These are phyloP conservation scores for Aureoboletus auriporus DNA, from an alignment of 768 basidiomycete genomes.

Conservation along the genomic window DNA sequence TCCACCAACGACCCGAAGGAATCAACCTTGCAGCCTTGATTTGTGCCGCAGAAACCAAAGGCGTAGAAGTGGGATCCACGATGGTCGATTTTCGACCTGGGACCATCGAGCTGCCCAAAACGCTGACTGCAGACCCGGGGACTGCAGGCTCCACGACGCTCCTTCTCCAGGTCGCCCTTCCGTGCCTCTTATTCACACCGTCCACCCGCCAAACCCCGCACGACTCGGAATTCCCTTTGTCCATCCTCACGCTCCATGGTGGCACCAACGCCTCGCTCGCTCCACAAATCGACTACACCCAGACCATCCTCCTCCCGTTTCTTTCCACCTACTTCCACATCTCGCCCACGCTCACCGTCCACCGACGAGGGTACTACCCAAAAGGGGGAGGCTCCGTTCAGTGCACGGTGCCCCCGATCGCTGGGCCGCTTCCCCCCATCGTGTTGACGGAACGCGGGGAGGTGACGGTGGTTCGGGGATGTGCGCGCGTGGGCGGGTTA, in stretches of 20 bases:
- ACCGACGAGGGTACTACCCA: constrained; percentile 66
- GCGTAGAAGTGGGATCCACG: constrained; percentile 51
- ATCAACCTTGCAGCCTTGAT: constrained; percentile 63
- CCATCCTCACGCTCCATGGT: constrained; percentile 55
- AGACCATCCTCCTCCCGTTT: constrained; percentile 67
- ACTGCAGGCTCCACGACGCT: constrained; percentile 74
- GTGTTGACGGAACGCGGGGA: constrained; percentile 54
- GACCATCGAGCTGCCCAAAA: constrained; percentile 35
- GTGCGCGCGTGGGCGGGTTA: constrained; percentile 65
- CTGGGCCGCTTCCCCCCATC: constrained; percentile 41
- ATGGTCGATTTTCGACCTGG: constrained; percentile 56
- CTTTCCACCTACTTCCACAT: constrained; percentile 51
- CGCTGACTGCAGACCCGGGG: constrained; percentile 41
- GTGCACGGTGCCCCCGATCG: constrained; percentile 34
- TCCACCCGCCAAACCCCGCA: not conserved
- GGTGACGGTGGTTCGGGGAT: constrained; percentile 48
- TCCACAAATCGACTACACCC: constrained; percentile 73
- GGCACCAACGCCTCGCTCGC: constrained; percentile 71
- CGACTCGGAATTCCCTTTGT: constrained; percentile 24
- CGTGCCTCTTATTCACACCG: constrained; percentile 58
- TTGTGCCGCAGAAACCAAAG: constrained; percentile 49
- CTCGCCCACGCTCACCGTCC: constrained; percentile 41
- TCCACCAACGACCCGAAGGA: constrained; percentile 35
- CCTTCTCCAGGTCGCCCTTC: constrained; percentile 67
- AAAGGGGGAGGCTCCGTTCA: constrained; percentile 65